phyloP scores from a whole-genome alignment of 768 basidiomycete species.

The Tylopilus felleus region DNA sequence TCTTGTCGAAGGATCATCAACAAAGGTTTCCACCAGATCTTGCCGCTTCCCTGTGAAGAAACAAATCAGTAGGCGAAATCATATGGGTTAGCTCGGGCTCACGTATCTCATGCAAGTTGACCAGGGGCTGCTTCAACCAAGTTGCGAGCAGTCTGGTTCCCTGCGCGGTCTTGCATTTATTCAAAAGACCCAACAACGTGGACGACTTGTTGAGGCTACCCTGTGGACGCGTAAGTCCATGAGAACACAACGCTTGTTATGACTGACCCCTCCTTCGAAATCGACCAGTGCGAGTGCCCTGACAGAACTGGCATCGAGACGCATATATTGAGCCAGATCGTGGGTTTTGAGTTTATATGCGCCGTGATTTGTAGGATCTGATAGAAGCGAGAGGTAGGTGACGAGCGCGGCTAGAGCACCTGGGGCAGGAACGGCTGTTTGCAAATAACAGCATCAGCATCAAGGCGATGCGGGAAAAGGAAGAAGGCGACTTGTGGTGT shows the following conservation, averaged over 20 bases:
- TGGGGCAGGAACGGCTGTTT: conserved; percentile 68
- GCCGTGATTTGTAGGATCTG: conserved; percentile 74
- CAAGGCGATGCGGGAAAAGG: background rate
- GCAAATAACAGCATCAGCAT: background rate
- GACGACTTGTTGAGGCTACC: conserved; percentile 72
- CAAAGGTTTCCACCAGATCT: conserved; percentile 81
- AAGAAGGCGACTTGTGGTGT: conserved; percentile 7
- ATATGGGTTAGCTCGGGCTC: conserved; percentile 28
- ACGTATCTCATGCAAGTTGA: conserved; percentile 94
- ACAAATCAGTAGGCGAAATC: background rate
- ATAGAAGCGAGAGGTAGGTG: conserved; percentile 73
- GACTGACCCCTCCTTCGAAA: conserved; percentile 43
- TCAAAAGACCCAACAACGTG: conserved; percentile 84
- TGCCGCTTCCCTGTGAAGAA: conserved; percentile 69
- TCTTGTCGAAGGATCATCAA: conserved; percentile 72
- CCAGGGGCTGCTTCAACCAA: conserved; percentile 95
- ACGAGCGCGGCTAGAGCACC: conserved; percentile 79
- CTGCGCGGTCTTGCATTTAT: conserved; percentile 95
- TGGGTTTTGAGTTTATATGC: conserved; percentile 81
- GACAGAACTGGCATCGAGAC: conserved; percentile 90
- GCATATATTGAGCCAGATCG: conserved; percentile 93
- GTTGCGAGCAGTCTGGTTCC: conserved; percentile 82
- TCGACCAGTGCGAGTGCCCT: conserved; percentile 86
- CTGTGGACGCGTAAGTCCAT: conserved; percentile 27
- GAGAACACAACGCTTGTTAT: background rate